phyloP scores from a whole-genome alignment of 495 filamentous ascomycete species.

The Glonium stellatum region DNA sequence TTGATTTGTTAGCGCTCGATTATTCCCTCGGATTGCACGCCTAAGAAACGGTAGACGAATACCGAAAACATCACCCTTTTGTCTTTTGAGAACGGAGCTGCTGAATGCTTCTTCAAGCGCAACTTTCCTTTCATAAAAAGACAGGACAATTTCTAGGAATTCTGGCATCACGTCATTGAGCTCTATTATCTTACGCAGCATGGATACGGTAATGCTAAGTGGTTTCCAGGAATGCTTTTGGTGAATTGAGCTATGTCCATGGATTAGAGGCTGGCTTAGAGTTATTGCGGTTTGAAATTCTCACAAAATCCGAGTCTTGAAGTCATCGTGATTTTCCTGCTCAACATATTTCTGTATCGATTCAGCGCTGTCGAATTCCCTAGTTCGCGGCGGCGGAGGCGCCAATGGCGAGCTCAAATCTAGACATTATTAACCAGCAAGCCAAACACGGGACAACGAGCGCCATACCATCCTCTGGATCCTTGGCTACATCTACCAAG shows the following conservation, averaged over 20 bases:
- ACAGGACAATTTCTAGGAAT: constrained; percentile 37
- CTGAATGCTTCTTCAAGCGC: constrained; percentile 39
- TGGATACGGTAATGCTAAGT: constrained; percentile 34
- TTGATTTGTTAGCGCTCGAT: neutral
- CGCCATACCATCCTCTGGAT: neutral
- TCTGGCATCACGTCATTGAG: constrained; percentile 29
- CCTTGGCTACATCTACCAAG: neutral
- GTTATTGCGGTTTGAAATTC: constrained; percentile 17
- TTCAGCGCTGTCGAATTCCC: neutral
- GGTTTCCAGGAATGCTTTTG: constrained; percentile 42
- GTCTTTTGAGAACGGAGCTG: constrained; percentile 29
- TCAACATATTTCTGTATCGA: neutral
- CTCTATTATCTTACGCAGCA: constrained; percentile 35
- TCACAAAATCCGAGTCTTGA: constrained; percentile 30
- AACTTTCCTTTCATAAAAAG: constrained; percentile 38
- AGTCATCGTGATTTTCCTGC: neutral
- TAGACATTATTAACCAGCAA: too few species aligned
- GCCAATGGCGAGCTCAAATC: neutral
- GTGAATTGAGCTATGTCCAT: constrained; percentile 38
- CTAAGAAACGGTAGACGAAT: neutral
- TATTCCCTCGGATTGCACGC: neutral
- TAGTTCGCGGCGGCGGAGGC: neutral
- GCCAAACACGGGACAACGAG: too few species aligned
- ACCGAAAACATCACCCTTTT: constrained; percentile 3
- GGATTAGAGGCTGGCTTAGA: neutral